Percentiles rank a stretch among this genome's conserved stretches.
Evolutionary conservation across 305 asterid species (phyloP).

Genomic region (Fraxinus velutina): DNA sequence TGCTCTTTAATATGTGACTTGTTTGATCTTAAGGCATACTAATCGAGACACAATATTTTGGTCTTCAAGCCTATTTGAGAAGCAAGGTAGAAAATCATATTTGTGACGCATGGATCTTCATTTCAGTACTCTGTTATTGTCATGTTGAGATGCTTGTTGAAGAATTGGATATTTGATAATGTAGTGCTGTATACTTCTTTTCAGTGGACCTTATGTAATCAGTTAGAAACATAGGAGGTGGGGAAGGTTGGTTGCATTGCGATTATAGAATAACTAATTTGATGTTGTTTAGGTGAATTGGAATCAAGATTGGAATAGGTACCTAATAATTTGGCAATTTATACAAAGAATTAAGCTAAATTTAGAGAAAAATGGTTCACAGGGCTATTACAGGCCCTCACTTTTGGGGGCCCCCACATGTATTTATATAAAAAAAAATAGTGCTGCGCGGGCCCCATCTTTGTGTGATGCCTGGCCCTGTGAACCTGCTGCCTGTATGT

Average conservation of each 20-base stretch:
- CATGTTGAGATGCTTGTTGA: background rate
- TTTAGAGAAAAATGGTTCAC: too few relatives aligned
- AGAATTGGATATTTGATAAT: background rate
- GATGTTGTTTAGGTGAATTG: background rate
- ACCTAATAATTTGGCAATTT: background rate
- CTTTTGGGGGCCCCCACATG: too few relatives aligned
- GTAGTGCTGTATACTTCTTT: background rate
- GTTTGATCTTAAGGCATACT: constrained; percentile 7
- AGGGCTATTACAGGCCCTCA: too few relatives aligned
- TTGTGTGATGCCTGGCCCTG: too few relatives aligned
- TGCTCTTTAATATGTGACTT: constrained; percentile 18
- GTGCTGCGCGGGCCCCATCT: too few relatives aligned
- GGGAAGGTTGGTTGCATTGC: background rate
- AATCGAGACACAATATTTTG: background rate
- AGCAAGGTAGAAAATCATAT: constrained; percentile 2
- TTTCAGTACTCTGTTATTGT: constrained; percentile 2
- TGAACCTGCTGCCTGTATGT: too few relatives aligned
- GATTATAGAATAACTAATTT: background rate
- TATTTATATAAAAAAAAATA: too few relatives aligned
- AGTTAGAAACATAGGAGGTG: background rate
- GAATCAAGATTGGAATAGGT: background rate
- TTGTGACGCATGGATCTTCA: background rate
- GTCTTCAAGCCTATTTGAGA: constrained; percentile 1
- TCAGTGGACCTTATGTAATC: background rate
- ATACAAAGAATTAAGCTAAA: background rate